phyloP scores from a whole-genome alignment of 2,329 filamentous ascomycete genomes.

The Botrytis fragariae region DNA sequence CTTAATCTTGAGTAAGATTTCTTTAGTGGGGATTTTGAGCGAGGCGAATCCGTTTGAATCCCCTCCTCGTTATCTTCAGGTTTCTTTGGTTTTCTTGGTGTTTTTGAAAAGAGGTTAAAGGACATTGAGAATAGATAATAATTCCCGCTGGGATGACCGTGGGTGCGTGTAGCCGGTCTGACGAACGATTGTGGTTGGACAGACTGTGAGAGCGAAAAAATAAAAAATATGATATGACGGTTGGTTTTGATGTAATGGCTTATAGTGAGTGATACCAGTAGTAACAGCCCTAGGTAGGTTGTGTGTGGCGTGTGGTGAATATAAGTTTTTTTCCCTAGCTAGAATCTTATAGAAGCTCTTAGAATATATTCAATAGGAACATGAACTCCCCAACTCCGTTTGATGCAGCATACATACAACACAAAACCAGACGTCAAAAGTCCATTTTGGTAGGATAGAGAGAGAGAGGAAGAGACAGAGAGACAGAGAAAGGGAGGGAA shows the following conservation, averaged over 20 bases:
- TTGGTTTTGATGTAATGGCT: background rate
- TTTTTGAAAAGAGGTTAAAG: slow-evolving; percentile 39
- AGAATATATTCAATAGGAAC: slow-evolving; percentile 1
- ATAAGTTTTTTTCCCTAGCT: slow-evolving; percentile 12
- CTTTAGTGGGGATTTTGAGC: slow-evolving; percentile 36
- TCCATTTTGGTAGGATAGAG: background rate
- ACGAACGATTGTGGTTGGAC: slow-evolving; percentile 19
- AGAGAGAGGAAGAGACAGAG: background rate
- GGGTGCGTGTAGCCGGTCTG: slow-evolving; percentile 20
- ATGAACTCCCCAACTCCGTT: background rate
- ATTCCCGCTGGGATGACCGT: slow-evolving; percentile 19
- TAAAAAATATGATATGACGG: background rate
- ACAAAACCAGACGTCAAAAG: background rate
- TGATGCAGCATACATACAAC: background rate
- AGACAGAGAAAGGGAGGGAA: background rate
- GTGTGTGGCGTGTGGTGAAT: slow-evolving; percentile 10
- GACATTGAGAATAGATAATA: slow-evolving; percentile 21
- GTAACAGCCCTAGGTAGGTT: slow-evolving; percentile 1
- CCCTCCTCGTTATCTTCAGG: slow-evolving; percentile 33
- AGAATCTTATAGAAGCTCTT: slow-evolving; percentile 13
- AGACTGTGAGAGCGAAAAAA: background rate
- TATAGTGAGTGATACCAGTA: background rate
- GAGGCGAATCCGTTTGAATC: slow-evolving; percentile 26
- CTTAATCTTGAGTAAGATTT: slow-evolving; percentile 35
- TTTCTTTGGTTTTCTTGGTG: slow-evolving; percentile 39